Conservation (phyloP, 192 early-diverging fungal genomes). For the Haplosporangium gracile region DNA sequence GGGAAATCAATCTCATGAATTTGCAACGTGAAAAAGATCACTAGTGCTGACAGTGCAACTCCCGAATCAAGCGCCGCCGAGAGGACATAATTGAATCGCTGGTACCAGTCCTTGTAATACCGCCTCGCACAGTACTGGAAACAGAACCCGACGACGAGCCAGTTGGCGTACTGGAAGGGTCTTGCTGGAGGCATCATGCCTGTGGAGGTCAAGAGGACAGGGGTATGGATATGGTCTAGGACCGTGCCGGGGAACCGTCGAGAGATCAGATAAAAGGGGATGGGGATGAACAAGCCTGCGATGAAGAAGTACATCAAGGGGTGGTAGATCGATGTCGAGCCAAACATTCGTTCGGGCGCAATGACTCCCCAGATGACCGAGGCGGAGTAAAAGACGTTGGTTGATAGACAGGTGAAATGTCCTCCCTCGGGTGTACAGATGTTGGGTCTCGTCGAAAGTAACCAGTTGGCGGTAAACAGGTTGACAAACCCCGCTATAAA, state of each 20-base stretch:
- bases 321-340: conserved; percentile 50
- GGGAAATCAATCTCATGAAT: conserved; percentile 55
- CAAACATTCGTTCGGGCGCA: conserved; percentile 70
- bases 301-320: conserved; percentile 59
- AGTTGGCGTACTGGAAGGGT: conserved; percentile 63
- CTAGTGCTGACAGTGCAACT: conserved; percentile 58
- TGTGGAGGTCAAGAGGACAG: conserved; percentile 64
- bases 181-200: conserved; percentile 70
- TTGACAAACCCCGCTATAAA: conserved; percentile 61
- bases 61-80: conserved; percentile 76
- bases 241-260: conserved; percentile 45
- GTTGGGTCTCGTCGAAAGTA: conserved; percentile 58
- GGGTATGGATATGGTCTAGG: conserved; percentile 64
- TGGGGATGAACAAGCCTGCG: conserved; percentile 54
- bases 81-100: conserved; percentile 77
- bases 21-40: conserved; percentile 60
- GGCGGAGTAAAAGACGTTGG: conserved; percentile 70
- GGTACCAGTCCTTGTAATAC: conserved; percentile 64
- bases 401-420: conserved; percentile 65
- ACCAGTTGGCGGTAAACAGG: conserved; percentile 59
- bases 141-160: conserved; percentile 61
- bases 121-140: conserved; percentile 66
- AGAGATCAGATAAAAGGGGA: conserved; percentile 54
- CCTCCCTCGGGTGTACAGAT: conserved; percentile 62
- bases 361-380: conserved; percentile 75